Evolutionary conservation across 2,329 filamentous ascomycete species (phyloP).

Genomic region (Hymenoscyphus albidus): DNA sequence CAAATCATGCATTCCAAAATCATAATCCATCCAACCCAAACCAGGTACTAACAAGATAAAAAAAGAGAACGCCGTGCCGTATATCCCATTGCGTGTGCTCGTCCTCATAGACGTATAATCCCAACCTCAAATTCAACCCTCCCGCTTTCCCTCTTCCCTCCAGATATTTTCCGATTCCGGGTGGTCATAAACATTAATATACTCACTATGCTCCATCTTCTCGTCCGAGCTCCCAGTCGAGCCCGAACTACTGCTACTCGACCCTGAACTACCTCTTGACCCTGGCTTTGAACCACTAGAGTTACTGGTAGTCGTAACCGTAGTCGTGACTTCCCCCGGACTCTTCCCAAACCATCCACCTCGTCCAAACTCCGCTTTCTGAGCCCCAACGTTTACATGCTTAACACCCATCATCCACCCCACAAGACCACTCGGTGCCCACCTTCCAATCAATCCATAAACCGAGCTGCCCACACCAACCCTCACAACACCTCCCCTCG

Average conservation of each 20-base stretch:
- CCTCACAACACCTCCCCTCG: slow-evolving; percentile 57
- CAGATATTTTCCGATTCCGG: slow-evolving; percentile 7
- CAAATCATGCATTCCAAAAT: too few relatives aligned
- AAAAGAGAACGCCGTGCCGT: too few relatives aligned
- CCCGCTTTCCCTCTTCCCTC: background rate
- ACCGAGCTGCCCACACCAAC: slow-evolving; percentile 80
- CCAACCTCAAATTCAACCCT: background rate
- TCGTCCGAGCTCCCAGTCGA: background rate
- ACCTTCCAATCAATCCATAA: slow-evolving; percentile 81
- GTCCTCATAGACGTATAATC: background rate
- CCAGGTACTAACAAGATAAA: background rate
- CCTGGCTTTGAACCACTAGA: slow-evolving; percentile 20
- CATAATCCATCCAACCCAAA: slow-evolving; percentile 45
- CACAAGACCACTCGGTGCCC: slow-evolving; percentile 73
- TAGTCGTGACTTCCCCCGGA: background rate
- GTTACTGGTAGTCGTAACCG: background rate
- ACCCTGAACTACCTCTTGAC: slow-evolving; percentile 1
- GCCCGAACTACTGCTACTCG: background rate
- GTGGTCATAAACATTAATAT: slow-evolving; percentile 26
- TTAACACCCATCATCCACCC: slow-evolving; percentile 89
- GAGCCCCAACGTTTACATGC: slow-evolving; percentile 39
- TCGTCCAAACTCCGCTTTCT: slow-evolving; percentile 16
- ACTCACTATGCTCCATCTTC: slow-evolving; percentile 28
- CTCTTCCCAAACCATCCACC: slow-evolving; percentile 13
- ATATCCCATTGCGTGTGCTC: too few relatives aligned